Conservation (phyloP, 2,329 filamentous ascomycete genomes). For the Geosmithia morbida region DNA sequence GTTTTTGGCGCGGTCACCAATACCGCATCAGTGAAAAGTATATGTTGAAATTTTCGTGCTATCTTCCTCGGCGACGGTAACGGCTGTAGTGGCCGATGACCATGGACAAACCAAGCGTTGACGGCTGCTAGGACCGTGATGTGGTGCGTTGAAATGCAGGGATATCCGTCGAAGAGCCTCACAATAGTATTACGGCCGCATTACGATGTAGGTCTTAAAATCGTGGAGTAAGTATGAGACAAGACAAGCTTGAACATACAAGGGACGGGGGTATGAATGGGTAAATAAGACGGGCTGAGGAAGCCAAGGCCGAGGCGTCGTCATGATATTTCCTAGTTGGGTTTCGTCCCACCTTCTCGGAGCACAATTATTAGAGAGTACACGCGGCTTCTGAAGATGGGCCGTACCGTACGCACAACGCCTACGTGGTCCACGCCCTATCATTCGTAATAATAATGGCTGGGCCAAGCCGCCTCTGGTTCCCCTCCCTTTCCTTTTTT, state of each 20-base stretch:
- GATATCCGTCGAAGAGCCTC: not conserved
- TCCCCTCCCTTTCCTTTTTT: not conserved
- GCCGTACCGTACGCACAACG: not conserved
- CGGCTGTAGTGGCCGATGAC: not conserved
- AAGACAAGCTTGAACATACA: not conserved
- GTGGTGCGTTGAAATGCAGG: not conserved
- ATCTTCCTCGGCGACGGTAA: not conserved
- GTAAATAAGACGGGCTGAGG: not conserved
- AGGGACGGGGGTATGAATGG: not conserved
- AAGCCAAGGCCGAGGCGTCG: conserved; percentile 2
- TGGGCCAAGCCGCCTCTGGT: not conserved
- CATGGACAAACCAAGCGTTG: not conserved
- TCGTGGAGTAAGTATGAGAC: not conserved
- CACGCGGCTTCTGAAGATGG: not conserved
- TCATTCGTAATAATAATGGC: not conserved
- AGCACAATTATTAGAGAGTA: not conserved
- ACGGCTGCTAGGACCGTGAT: not conserved
- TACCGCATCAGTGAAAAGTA: not conserved
- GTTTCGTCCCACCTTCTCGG: conserved; percentile 1
- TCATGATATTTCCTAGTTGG: conserved; percentile 4
- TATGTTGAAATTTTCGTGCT: not conserved
- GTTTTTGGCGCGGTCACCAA: not conserved
- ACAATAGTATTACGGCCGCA: not conserved
- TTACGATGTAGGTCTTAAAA: not conserved
- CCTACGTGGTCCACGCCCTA: not conserved